Conservation (phyloP, 2,329 filamentous ascomycete genomes). For the Penicillium sp. region DNA sequence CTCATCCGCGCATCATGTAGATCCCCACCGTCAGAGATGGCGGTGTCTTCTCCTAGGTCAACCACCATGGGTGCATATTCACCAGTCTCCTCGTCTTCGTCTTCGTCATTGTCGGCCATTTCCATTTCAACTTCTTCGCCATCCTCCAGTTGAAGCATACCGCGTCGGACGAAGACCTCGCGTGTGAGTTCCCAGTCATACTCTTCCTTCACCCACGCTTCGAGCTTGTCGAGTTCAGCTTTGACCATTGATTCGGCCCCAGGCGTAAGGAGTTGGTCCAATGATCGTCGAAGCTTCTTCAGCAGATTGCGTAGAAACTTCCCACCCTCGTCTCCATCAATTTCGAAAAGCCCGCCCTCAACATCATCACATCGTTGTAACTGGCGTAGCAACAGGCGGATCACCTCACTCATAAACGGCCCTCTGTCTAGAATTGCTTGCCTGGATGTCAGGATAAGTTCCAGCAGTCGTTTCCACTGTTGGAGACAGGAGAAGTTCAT, state of each 20-base stretch:
- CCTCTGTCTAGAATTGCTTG: slow-evolving; percentile 50
- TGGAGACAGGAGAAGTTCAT: slow-evolving; percentile 66
- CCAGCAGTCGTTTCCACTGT: slow-evolving; percentile 62
- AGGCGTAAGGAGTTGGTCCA: slow-evolving; percentile 47
- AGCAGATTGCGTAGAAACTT: slow-evolving; percentile 54
- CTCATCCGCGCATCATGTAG: no score
- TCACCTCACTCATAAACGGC: slow-evolving; percentile 52
- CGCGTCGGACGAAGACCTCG: slow-evolving; percentile 53
- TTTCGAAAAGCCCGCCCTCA: slow-evolving; percentile 61
- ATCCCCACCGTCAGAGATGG: no score
- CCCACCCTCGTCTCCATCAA: slow-evolving; percentile 52
- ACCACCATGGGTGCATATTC: slow-evolving; percentile 64
- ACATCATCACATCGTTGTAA: slow-evolving; percentile 57
- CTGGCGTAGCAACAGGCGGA: slow-evolving; percentile 53
- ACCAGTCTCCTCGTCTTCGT: slow-evolving; percentile 62
- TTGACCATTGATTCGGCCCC: slow-evolving; percentile 44
- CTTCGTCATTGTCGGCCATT: slow-evolving; percentile 58
- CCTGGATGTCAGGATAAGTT: slow-evolving; percentile 56
- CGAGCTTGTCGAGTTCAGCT: slow-evolving; percentile 54
- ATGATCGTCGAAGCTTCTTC: slow-evolving; percentile 49
- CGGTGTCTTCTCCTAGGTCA: slow-evolving; percentile 40
- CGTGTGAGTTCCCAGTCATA: slow-evolving; percentile 58
- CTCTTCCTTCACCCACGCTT: slow-evolving; percentile 53
- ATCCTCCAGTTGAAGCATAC: slow-evolving; percentile 61
- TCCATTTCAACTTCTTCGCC: slow-evolving; percentile 62